Evolutionary conservation across 1,284 basidiomycete species (phyloP).

Genomic region (Flammula alnicola): DNA sequence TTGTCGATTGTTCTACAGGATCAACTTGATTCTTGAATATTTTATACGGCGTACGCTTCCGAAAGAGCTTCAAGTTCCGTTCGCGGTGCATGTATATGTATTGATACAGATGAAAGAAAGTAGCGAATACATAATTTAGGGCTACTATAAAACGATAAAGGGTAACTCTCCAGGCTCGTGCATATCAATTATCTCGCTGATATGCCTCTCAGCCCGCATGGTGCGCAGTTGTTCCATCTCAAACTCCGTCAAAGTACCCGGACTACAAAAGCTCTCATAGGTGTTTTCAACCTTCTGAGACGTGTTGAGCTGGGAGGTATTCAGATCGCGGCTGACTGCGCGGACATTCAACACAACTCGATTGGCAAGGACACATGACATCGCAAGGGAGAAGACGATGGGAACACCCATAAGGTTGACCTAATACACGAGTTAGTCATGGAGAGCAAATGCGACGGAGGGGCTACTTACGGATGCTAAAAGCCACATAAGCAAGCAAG

Average conservation of each 20-base stretch:
- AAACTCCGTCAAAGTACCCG: slow-evolving; percentile 35
- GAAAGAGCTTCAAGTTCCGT: too few species aligned
- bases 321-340: slow-evolving; percentile 40
- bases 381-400: slow-evolving; percentile 59
- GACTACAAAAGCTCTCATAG: slow-evolving; percentile 21
- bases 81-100: too few species aligned
- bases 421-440: slow-evolving; percentile 19
- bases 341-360: slow-evolving; percentile 62
- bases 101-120: too few species aligned
- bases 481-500: slow-evolving; percentile 55
- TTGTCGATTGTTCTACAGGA: too few species aligned
- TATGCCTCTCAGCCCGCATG: slow-evolving; percentile 32
- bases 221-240: slow-evolving; percentile 46
- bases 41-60: too few species aligned
- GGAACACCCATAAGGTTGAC: slow-evolving; percentile 50
- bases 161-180: background rate
- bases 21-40: too few species aligned
- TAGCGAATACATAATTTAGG: background rate
- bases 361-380: slow-evolving; percentile 60
- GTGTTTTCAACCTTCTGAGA: background rate
- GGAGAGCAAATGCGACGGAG: background rate
- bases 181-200: background rate
- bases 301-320: slow-evolving; percentile 20
- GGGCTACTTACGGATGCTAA: slow-evolving; percentile 43
- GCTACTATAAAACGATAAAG: background rate